Base-by-base conservation (phyloP, 306 rosid genomes). In the Begonia loranthoides region DNA sequence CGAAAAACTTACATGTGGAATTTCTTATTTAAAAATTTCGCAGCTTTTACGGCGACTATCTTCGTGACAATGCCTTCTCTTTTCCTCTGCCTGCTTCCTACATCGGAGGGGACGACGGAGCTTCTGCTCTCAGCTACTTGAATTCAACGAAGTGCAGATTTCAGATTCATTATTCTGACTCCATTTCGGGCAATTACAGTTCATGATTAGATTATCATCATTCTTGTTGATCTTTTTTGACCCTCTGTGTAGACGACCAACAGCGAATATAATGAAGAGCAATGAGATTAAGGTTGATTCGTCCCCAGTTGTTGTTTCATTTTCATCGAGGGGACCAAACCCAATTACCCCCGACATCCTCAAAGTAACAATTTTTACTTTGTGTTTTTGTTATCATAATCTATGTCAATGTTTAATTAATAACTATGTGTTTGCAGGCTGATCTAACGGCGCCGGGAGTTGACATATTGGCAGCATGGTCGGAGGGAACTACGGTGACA, bases 241-340 rank as follows among this genome's bases (percentile, higher is more conserved):
- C 6, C 36, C 36, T 28, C 36, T 28, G 36, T 52, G 54, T 11
- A 22, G 67, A 1, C 47, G 49, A 6, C 65, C 72, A 4, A 50
- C 5, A 41, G 72, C 66, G 1, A 66, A 12, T n/a, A 60, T 65
- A 44, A 15, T 15, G 9, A 65, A 56, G 41, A 65, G 68, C 33
- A 62, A 46, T 12, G 15, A n/a, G 16, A 38, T 28, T 6, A 22
- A 65, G 45, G 72, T 66, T 56, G 21, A 15, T n/a, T 28, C 36
- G 15, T 62, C 77, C 14, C 69, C 73, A 4, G n/a, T 16, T 55
- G 64, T 71, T 10, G 71, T 50, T 65, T 65, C 71, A 19, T 71
- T 71, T 48, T 71, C 71, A 39, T 65, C 71, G 15, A 62, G 71
- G 11, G 71, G 71, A 9, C 71, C 71, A 10, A 71, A 61, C 47